phyloP scores from a whole-genome alignment of 345 rosid species.

The Populus nigra region DNA sequence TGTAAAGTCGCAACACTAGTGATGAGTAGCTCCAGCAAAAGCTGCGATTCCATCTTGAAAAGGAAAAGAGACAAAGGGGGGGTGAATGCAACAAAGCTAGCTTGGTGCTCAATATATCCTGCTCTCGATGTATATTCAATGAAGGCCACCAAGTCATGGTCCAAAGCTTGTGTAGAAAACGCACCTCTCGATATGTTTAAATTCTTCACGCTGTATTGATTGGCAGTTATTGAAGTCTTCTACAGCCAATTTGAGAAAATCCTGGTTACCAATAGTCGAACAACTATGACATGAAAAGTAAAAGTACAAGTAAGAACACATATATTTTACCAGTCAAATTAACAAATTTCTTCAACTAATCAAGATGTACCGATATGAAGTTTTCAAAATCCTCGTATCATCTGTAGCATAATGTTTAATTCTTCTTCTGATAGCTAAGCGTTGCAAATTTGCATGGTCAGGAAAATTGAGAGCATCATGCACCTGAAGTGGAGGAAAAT shows the following conservation, averaged over 20 bases:
- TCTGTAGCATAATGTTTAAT: conserved; percentile 44
- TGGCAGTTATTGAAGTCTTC: conserved; percentile 73
- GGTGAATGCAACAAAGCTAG: neutral
- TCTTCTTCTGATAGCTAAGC: conserved; percentile 55
- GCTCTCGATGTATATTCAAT: neutral
- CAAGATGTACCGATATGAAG: conserved; percentile 51
- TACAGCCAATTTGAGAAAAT: conserved; percentile 59
- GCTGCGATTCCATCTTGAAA: neutral
- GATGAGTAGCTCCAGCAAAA: neutral
- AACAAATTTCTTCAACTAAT: neutral
- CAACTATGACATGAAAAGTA: conserved; percentile 40
- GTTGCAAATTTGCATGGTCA: conserved; percentile 49
- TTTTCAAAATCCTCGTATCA: conserved; percentile 46
- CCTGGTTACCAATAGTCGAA: conserved; percentile 35
- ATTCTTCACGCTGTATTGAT: conserved; percentile 55
- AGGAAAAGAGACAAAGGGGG: neutral
- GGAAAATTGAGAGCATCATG: conserved; percentile 60
- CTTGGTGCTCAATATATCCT: neutral
- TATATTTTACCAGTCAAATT: neutral
- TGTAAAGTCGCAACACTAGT: neutral
- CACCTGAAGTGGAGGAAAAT: conserved; percentile 46
- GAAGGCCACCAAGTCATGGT: conserved; percentile 2
- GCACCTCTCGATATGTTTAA: conserved; percentile 65
- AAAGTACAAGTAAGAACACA: neutral
- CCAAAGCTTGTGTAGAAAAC: neutral